These are phyloP conservation scores for Amaranthus tricolor DNA, from an alignment of 179 eudicot species.

Conservation along the genomic window DNA sequence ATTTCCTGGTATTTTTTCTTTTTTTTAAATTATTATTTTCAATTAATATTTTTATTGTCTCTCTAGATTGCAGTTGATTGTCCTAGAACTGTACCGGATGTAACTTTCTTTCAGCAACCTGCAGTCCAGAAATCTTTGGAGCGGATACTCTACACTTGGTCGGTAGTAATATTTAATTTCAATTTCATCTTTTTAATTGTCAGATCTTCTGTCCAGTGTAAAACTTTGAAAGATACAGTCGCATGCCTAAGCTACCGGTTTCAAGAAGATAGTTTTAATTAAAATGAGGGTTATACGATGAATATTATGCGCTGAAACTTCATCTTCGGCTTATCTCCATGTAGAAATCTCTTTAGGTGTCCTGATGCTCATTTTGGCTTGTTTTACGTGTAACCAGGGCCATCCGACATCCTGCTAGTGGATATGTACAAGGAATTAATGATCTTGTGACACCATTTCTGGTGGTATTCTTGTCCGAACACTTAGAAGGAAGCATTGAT, in stretches of 20 bases:
- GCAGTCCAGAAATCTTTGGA: conserved; percentile 92
- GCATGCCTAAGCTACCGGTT: not conserved
- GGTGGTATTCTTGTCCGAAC: conserved; percentile 89
- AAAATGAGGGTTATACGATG: not conserved
- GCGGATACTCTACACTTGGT: conserved; percentile 94
- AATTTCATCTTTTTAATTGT: conserved; percentile 3
- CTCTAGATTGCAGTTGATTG: conserved; percentile 86
- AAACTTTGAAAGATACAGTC: not conserved
- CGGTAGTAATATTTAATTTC: conserved; percentile 23
- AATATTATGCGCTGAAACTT: not conserved
- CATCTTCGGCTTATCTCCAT: not conserved
- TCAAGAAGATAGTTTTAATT: not conserved
- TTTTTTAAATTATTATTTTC: not conserved
- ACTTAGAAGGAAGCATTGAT: conserved; percentile 69
- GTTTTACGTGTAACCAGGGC: conserved; percentile 55
- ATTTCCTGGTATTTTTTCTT: too few species aligned
- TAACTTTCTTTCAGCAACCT: conserved; percentile 84
- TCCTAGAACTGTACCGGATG: conserved; percentile 97
- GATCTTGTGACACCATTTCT: conserved; percentile 92
- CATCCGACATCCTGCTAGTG: conserved; percentile 97
- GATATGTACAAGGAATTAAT: conserved; percentile 98
- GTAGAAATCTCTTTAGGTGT: not conserved
- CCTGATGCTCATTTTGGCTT: not conserved
- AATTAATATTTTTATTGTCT: not conserved
- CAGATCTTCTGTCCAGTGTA: not conserved